Evolutionary conservation across 805 yeast species (phyloP).

Genomic region (Pichia exigua): DNA sequence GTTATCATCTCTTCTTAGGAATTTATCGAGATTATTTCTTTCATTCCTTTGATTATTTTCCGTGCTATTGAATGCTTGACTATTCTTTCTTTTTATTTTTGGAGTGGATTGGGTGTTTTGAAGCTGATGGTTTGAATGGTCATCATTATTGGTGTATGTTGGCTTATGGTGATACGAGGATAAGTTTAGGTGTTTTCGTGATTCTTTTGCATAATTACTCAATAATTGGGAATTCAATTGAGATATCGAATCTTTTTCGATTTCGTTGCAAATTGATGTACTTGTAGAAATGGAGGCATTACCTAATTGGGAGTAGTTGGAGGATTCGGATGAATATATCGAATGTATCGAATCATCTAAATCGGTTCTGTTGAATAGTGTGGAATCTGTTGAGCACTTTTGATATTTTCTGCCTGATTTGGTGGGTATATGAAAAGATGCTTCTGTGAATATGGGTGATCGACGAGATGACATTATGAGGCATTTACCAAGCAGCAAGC

Average conservation of each 20-base stretch:
- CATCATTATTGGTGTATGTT: not conserved
- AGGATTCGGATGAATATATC: not conserved
- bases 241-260: not conserved
- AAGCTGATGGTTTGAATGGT: too few relatives aligned
- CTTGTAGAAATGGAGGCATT: not conserved
- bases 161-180: not conserved
- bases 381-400: not conserved
- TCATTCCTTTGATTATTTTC: constrained; percentile 10
- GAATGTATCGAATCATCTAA: not conserved
- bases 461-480: not conserved
- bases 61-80: not conserved
- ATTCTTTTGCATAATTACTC: not conserved
- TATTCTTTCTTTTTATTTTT: not conserved
- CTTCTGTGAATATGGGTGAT: not conserved
- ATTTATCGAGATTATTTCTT: constrained; percentile 22
- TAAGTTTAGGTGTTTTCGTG: not conserved
- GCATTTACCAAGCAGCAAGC: not conserved
- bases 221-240: constrained; percentile 1
- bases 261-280: not conserved
- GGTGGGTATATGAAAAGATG: not conserved
- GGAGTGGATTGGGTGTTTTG: not conserved
- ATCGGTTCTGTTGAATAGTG: not conserved
- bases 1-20: constrained; percentile 19
- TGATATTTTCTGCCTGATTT: not conserved
- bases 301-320: not conserved